Base-by-base conservation (phyloP, 2,329 filamentous ascomycete species). In the Nemania sp. region DNA sequence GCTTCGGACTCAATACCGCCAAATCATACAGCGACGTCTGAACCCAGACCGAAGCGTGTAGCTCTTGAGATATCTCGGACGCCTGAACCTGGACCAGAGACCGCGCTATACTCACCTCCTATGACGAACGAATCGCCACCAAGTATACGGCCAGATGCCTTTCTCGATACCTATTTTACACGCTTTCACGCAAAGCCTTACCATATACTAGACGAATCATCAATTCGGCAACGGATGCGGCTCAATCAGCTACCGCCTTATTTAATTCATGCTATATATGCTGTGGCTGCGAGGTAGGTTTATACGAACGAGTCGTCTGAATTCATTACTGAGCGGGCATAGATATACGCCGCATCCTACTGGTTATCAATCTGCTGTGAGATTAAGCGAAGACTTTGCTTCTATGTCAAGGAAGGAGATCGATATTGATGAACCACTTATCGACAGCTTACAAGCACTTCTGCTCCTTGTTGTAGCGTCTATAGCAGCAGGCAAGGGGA, bases 181-280 rank as follows among this genome's bases (percentile, higher is more conserved):
- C 82, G 88, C 45, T 83, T 92, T 33, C 90, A 96, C 68, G 88
- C 86, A 45, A 93, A 91, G 66, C 89, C 90, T 1, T 94, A 88
- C 61, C 84, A 89, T 65, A 86, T 95, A 46, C 76, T 96, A 3
- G 90, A 95, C 66, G 90, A 96, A 70, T 77, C 85, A 0, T 83
- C 81, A 0, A 86, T 89, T 8, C 80, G 90, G 51, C 89, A 92
- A 70, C 80, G 86, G 20, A 73, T 91, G 58, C 86, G 89, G 61
- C 72, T 85, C 8, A 85, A 85, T 43, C 86, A 89, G 64, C 73
- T 93, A 3, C 80, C 82, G 3, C 63, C 66, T 20, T 82, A 79
- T 61, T 71, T 85, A 36, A 68, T 80, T 6, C 74, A 79, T 63
- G 80, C 82, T 7, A 80, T 86, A 44, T 86, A 80, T 61, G 83